Evolutionary conservation across 2,329 filamentous ascomycete genomes (phyloP), one percentile per base, ranked within the genome.

Genomic region (Venturia oleaginea): DNA sequence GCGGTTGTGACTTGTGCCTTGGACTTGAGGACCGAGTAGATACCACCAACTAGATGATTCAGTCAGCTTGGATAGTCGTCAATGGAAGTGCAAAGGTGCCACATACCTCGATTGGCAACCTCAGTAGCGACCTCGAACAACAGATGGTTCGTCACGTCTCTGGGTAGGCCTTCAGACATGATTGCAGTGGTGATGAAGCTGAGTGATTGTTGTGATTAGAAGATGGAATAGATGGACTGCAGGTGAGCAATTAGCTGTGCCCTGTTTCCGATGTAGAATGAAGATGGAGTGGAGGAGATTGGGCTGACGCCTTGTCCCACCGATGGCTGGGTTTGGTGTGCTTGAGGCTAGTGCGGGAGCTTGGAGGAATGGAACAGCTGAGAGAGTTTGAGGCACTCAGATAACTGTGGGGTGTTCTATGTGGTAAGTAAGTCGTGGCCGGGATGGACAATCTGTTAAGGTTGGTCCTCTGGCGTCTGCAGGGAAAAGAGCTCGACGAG

Each of bases 11-110:
- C 94, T 61, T 94, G 93, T 43, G 94, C 93, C 78, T 99, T 99
- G 67, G 94, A 99, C 79, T 99, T 99, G 78, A 99, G 87, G 69
- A 99, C 94, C 19, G 93, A 97, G 82, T 99, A 99, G 79, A 99
- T 99, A 72, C 94, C 94, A 73, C 94, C 94, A 67, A 99, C 94
- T 95, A 10, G n/a, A 38, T n/a, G 38, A 54, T 24, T 10, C 24
- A 5, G 30, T 64, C 37, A 65, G 64, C 48, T n/a, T 42, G 3
- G 22, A 7, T 61, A 24, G 17, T 51, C 10, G 40, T 57, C 22
- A 32, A 48, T 60, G 30, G 43, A 38, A 10, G 11, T 22, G 30
- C 32, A n/a, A 22, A 42, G 66, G 43, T 54, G 48, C 42, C 34
- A 60, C 81, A 70, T 83, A 93, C 91, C 91, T 84, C 94, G 86